Evolutionary conservation across 176 grass and related monocot genomes (phyloP).

Genomic region (Pontederia paniculata): DNA sequence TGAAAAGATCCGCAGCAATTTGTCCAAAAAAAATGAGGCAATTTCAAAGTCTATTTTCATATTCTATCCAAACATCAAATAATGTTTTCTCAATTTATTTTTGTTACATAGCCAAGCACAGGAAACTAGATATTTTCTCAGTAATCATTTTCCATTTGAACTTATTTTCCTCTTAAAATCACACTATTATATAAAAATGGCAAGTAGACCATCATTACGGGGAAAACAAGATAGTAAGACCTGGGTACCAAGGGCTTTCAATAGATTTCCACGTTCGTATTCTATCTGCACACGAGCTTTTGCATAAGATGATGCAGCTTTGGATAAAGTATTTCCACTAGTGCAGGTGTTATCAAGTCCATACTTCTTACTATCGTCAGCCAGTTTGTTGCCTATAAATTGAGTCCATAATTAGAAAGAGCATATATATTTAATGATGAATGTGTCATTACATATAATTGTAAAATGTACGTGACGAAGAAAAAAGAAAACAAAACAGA

Average conservation of each 20-base stretch:
- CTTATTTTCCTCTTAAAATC: no score
- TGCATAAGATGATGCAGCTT: constrained; percentile 57
- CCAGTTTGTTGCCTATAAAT: constrained; percentile 67
- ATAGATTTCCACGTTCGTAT: constrained; percentile 67
- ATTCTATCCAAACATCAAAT: no score
- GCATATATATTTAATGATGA: neutral
- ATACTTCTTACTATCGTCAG: constrained; percentile 85
- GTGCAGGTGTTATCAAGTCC: constrained; percentile 81
- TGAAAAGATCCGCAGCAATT: no score
- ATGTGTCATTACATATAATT: no score
- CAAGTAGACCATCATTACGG: neutral
- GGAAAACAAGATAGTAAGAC: constrained; percentile 18
- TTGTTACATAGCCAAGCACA: no score
- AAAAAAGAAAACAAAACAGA: neutral
- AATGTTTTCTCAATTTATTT: no score
- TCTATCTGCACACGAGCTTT: constrained; percentile 75
- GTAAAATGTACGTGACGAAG: neutral
- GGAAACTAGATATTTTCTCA: no score
- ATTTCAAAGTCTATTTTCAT: no score
- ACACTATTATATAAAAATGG: neutral
- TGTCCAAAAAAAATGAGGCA: no score
- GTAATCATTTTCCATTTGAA: no score
- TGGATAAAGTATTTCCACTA: constrained; percentile 73
- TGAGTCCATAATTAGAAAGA: neutral
- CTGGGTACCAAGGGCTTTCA: constrained; percentile 86